Conservation (phyloP, 768 basidiomycete species). For the Rhizopogon sp. region DNA sequence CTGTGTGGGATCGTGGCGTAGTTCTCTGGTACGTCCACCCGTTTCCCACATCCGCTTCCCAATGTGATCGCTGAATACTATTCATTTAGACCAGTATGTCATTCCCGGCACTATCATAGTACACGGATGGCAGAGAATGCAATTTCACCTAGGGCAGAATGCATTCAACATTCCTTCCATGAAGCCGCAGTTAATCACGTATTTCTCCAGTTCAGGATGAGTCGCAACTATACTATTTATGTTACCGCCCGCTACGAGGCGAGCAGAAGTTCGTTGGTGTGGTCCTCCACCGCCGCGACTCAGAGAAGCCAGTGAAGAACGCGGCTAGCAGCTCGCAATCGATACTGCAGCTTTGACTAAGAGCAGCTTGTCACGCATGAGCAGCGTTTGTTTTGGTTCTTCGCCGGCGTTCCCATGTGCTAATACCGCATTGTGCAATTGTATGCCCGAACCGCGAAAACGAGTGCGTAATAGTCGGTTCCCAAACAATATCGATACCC, state of each 20-base stretch:
- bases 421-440: too few species aligned
- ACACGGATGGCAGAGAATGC: constrained; percentile 86
- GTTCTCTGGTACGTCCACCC: too few species aligned
- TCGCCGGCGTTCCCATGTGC: too few species aligned
- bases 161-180: constrained; percentile 38
- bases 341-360: constrained; percentile 7
- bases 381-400: too few species aligned
- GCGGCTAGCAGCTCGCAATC: too few species aligned
- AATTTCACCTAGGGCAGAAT: constrained; percentile 92
- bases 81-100: constrained; percentile 73
- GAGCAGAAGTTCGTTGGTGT: constrained; percentile 62
- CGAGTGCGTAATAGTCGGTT: too few species aligned
- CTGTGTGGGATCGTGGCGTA: too few species aligned
- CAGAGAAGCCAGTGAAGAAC: constrained; percentile 49
- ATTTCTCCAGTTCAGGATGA: constrained; percentile 57
- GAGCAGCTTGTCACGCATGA: too few species aligned
- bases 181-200: not conserved
- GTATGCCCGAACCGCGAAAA: too few species aligned
- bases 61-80: not conserved
- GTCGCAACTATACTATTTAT: constrained; percentile 92
- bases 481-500: not conserved
- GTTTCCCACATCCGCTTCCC: too few species aligned
- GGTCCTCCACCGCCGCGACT: constrained; percentile 60
- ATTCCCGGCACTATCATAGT: constrained; percentile 96
- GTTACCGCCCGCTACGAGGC: constrained; percentile 71